These are phyloP conservation scores for Lachnellula subtilissima DNA, from an alignment of 2,329 filamentous ascomycete genomes.

Conservation along the genomic window DNA sequence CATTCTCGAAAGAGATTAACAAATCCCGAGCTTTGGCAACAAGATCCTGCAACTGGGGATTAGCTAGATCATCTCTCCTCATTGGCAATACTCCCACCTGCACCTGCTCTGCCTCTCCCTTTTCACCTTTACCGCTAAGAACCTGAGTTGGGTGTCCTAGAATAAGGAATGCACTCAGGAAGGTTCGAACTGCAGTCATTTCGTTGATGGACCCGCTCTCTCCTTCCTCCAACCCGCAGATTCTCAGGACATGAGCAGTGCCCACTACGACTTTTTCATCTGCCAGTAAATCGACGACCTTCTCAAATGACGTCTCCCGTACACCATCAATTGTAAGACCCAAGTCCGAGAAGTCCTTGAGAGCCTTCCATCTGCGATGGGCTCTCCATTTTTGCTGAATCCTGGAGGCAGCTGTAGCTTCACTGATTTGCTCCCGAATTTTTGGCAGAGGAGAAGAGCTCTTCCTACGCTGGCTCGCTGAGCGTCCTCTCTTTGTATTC, in stretches of 20 bases:
- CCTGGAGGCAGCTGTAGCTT: conserved; percentile 57
- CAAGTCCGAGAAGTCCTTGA: conserved; percentile 62
- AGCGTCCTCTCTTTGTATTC: conserved; percentile 48
- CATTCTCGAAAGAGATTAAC: conserved; percentile 72
- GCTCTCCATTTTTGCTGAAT: conserved; percentile 70
- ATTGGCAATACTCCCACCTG: conserved; percentile 47
- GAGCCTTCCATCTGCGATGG: conserved; percentile 49
- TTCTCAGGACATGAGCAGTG: conserved; percentile 62
- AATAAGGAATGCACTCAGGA: conserved; percentile 75
- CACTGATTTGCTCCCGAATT: conserved; percentile 43
- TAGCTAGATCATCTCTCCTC: conserved; percentile 50
- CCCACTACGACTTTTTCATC: conserved; percentile 60
- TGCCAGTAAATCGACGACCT: conserved; percentile 64
- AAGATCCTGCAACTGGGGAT: conserved; percentile 63
- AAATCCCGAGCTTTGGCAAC: conserved; percentile 74
- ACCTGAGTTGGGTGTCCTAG: conserved; percentile 74
- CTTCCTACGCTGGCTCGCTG: conserved; percentile 50
- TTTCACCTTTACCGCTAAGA: conserved; percentile 65
- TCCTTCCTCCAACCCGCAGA: conserved; percentile 66
- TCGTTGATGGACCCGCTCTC: conserved; percentile 58
- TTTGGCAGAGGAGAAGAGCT: conserved; percentile 46
- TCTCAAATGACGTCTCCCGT: conserved; percentile 65
- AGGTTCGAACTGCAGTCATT: conserved; percentile 68
- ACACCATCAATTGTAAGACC: conserved; percentile 68
- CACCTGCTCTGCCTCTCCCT: conserved; percentile 49